Percentiles rank a stretch among this genome's conserved stretches.
phyloP scores from a whole-genome alignment of 495 filamentous ascomycete species.

The Podospora pseudoanserina region DNA sequence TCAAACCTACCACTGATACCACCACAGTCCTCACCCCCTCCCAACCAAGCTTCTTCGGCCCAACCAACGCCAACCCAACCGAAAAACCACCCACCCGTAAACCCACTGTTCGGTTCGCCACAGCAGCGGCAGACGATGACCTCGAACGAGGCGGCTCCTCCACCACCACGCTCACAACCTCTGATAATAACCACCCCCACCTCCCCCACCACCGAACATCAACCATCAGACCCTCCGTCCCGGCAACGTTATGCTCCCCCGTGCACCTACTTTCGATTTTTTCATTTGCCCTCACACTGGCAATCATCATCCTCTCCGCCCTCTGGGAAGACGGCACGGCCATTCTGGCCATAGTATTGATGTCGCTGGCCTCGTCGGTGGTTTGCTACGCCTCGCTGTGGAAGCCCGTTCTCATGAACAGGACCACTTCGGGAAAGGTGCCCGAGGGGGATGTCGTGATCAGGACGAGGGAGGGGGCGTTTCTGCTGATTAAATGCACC shows the following conservation, averaged over 20 bases:
- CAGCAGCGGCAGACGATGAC: background rate
- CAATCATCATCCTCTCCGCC: conserved; percentile 36
- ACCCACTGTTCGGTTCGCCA: background rate
- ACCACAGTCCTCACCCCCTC: background rate
- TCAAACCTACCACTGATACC: background rate
- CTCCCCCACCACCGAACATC: conserved; percentile 30
- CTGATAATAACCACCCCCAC: conserved; percentile 18
- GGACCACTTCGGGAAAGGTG: conserved; percentile 47
- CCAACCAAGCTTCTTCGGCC: background rate
- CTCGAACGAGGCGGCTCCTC: conserved; percentile 2
- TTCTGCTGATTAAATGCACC: conserved; percentile 57
- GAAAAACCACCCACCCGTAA: background rate
- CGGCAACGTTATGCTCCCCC: conserved; percentile 44
- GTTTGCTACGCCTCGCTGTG: conserved; percentile 54
- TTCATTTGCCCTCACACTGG: conserved; percentile 49
- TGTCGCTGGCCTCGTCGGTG: conserved; percentile 47
- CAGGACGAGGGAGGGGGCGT: conserved; percentile 56
- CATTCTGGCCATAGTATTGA: conserved; percentile 43
- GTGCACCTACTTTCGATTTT: conserved; percentile 51
- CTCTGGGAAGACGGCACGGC: conserved; percentile 52
- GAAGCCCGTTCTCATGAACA: conserved; percentile 49
- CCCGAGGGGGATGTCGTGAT: conserved; percentile 59
- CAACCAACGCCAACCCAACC: background rate
- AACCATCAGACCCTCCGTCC: conserved; percentile 30
- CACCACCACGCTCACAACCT: background rate